A percentile compares a stretch with the other conserved stretches of the same genome.
phyloP scores from a whole-genome alignment of 2,329 filamentous ascomycete genomes.

The Daldinia sp. region DNA sequence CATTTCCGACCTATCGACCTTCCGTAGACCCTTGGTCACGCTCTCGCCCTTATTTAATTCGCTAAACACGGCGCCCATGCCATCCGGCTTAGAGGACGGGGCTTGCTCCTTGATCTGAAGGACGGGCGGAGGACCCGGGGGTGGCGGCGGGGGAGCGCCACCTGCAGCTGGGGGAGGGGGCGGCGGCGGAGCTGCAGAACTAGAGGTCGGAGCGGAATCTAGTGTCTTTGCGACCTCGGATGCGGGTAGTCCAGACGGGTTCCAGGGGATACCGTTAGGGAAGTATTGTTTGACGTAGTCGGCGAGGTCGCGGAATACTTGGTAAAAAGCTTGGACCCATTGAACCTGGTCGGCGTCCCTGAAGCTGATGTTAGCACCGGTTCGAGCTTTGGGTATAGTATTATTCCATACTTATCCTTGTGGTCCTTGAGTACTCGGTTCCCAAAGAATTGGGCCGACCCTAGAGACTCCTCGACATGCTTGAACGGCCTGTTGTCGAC shows the following conservation, averaged over 20 bases:
- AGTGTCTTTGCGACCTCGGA: constrained; percentile 71
- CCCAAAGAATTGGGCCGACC: constrained; percentile 90
- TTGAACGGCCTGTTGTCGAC: constrained; percentile 84
- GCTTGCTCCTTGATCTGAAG: constrained; percentile 64
- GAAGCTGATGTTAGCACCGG: constrained; percentile 25
- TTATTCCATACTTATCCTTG: constrained; percentile 67
- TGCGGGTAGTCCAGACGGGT: constrained; percentile 76
- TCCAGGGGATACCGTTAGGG: constrained; percentile 84
- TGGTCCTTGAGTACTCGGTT: constrained; percentile 92
- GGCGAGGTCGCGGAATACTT: constrained; percentile 82
- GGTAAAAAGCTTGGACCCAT: constrained; percentile 93
- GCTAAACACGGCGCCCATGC: constrained; percentile 87
- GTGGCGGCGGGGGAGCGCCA: constrained; percentile 72
- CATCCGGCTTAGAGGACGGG: constrained; percentile 53
- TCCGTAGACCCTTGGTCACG: constrained; percentile 89
- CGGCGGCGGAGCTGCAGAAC: constrained; percentile 58
- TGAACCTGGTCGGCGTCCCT: constrained; percentile 78
- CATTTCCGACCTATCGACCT: constrained; percentile 96
- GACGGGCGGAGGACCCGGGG: constrained; percentile 73
- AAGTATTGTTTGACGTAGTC: constrained; percentile 88
- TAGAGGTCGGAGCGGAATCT: constrained; percentile 51
- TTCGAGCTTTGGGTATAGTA: too few relatives aligned
- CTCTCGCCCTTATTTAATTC: constrained; percentile 87
- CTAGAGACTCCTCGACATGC: constrained; percentile 83
- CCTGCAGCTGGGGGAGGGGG: constrained; percentile 61